These are phyloP conservation scores for Aspergillus pseudoterreus DNA, from an alignment of 2,329 filamentous ascomycete species.

Conservation along the genomic window DNA sequence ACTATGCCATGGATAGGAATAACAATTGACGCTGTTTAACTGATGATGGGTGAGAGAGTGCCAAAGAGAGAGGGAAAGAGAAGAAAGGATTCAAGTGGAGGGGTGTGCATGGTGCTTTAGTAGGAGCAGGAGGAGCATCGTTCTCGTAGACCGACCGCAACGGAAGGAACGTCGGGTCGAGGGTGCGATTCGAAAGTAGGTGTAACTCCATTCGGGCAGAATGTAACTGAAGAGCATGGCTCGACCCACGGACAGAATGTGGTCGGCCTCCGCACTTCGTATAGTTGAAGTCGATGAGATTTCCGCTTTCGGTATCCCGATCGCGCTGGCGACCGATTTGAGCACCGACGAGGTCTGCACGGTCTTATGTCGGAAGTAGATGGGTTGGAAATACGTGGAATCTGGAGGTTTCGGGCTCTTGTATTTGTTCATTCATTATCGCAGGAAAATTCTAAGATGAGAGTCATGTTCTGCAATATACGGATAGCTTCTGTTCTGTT, in stretches of 20 bases:
- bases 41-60: no score
- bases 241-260: not conserved
- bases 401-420: not conserved
- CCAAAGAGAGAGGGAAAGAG: not conserved
- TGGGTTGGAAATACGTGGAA: no score
- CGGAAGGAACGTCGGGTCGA: slow-evolving; percentile 11
- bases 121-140: not conserved
- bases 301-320: slow-evolving; percentile 19
- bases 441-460: not conserved
- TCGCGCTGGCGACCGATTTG: not conserved
- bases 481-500: no score
- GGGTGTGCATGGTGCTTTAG: not conserved
- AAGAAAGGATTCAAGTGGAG: not conserved
- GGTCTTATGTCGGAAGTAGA: not conserved
- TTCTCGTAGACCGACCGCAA: not conserved
- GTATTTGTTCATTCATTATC: not conserved
- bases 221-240: slow-evolving; percentile 7
- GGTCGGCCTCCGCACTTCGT: not conserved
- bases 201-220: slow-evolving; percentile 1
- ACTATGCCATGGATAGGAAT: slow-evolving; percentile 14
- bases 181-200: not conserved
- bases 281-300: slow-evolving; percentile 8
- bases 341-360: not conserved
- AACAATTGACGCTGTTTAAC: not conserved
- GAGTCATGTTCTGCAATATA: not conserved